A percentile compares a stretch with the other conserved stretches of the same genome.
These are phyloP conservation scores for Phytopythium delawarense DNA, from an alignment of 352 stramenopile genomes.

Conservation along the genomic window DNA sequence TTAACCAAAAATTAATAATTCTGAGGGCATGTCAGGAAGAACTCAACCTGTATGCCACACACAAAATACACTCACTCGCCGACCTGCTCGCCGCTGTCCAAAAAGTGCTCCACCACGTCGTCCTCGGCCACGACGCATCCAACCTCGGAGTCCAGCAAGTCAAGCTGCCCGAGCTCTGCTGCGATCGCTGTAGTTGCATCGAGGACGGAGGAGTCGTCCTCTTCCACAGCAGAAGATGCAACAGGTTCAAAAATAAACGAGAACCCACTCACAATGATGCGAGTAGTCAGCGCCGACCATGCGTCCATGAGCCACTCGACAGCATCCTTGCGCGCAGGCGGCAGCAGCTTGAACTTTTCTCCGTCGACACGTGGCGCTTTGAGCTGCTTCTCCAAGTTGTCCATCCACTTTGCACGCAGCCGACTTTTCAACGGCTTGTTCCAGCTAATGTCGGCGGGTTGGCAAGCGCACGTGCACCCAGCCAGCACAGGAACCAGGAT, in stretches of 20 bases:
- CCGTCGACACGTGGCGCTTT: not conserved
- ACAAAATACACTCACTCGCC: not conserved
- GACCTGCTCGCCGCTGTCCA: not conserved
- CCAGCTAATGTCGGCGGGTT: slow-evolving; percentile 18
- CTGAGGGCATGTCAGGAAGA: not conserved
- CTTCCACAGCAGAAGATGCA: no score
- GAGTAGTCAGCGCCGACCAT: not conserved
- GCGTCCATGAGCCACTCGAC: not conserved
- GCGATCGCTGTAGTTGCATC: not conserved
- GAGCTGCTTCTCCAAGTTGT: no score
- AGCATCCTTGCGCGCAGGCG: not conserved
- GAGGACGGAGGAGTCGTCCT: not conserved
- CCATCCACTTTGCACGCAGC: no score
- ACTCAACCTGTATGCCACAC: not conserved
- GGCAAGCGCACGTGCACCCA: slow-evolving; percentile 12
- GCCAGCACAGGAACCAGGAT: slow-evolving; percentile 10
- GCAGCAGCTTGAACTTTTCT: not conserved
- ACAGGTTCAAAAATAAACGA: not conserved
- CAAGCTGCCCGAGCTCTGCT: not conserved
- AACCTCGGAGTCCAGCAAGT: not conserved
- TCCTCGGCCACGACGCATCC: not conserved
- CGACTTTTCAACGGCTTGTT: slow-evolving; percentile 17
- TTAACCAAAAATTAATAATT: not conserved
- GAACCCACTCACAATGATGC: not conserved
- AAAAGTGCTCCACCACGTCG: not conserved